Conservation (phyloP, 2,329 filamentous ascomycete genomes). For the Beauveria caledonica region DNA sequence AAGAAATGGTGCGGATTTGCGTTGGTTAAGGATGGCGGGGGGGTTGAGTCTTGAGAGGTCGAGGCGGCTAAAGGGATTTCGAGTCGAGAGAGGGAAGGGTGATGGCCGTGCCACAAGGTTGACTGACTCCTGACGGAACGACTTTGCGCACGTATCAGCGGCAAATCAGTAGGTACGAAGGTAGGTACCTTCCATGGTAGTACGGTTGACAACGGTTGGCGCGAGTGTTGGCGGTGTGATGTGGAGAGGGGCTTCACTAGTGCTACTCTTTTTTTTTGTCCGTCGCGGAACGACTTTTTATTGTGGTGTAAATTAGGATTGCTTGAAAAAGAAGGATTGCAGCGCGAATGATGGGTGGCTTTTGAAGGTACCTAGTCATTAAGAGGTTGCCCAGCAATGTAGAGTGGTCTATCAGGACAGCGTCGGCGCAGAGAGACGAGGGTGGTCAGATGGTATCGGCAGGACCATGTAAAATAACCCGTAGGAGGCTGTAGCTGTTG, state of each 20-base stretch:
- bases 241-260: conserved; percentile 3
- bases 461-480: neutral
- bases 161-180: too few species aligned
- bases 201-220: conserved; percentile 8
- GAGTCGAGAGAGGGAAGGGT: conserved; percentile 10
- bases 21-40: neutral
- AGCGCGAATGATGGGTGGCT: too few species aligned
- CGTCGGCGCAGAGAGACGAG: too few species aligned
- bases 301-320: too few species aligned
- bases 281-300: neutral
- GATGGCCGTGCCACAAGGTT: conserved; percentile 6
- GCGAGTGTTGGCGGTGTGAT: conserved; percentile 7
- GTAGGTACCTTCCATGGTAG: neutral
- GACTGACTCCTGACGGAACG: conserved; percentile 7
- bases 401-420: too few species aligned
- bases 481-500: neutral
- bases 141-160: neutral
- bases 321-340: too few species aligned
- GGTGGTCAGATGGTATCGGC: neutral
- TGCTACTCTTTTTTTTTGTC: neutral
- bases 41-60: neutral
- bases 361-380: too few species aligned
- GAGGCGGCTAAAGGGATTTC: neutral
- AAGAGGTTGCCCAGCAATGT: too few species aligned
- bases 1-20: neutral